phyloP scores from a whole-genome alignment of 176 grass and related monocot species.

The Secale cereale region DNA sequence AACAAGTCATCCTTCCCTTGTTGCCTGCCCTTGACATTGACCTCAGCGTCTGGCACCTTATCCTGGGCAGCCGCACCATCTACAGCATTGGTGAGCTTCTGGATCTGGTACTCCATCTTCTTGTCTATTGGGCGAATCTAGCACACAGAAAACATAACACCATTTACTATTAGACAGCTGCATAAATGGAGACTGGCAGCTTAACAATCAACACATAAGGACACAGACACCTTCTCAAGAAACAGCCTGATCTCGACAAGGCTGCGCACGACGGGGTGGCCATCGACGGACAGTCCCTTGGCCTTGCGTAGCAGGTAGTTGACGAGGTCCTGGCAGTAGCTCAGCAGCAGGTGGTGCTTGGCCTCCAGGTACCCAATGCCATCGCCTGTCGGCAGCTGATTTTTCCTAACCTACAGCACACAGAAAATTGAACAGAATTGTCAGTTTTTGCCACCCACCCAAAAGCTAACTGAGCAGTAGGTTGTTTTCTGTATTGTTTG shows the following conservation, averaged over 20 bases:
- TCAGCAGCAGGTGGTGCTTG: slow-evolving; percentile 73
- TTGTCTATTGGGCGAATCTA: slow-evolving; percentile 92
- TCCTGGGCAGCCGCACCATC: slow-evolving; percentile 33
- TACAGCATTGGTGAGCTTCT: slow-evolving; percentile 54
- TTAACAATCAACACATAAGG: background rate
- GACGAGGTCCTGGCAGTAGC: slow-evolving; percentile 76
- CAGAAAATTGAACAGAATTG: no score
- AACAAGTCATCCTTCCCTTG: slow-evolving; percentile 53
- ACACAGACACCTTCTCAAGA: slow-evolving; percentile 70
- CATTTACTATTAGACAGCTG: background rate
- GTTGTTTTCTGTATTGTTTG: no score
- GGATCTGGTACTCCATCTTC: slow-evolving; percentile 85
- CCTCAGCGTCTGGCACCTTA: slow-evolving; percentile 22
- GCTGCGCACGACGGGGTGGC: slow-evolving; percentile 59
- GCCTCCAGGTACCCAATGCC: slow-evolving; percentile 80
- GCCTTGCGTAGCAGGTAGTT: slow-evolving; percentile 84
- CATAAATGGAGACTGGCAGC: background rate
- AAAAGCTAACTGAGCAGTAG: no score
- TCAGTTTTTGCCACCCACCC: no score
- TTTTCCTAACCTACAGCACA: slow-evolving; percentile 51
- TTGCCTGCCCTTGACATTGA: slow-evolving; percentile 30
- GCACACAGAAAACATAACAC: background rate
- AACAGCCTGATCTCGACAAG: slow-evolving; percentile 81
- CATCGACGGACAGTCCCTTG: slow-evolving; percentile 68
- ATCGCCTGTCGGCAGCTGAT: slow-evolving; percentile 54